Evolutionary conservation across 345 rosid genomes (phyloP), one percentile per base, ranked within the genome.

Genomic region (Trapa incisa): DNA sequence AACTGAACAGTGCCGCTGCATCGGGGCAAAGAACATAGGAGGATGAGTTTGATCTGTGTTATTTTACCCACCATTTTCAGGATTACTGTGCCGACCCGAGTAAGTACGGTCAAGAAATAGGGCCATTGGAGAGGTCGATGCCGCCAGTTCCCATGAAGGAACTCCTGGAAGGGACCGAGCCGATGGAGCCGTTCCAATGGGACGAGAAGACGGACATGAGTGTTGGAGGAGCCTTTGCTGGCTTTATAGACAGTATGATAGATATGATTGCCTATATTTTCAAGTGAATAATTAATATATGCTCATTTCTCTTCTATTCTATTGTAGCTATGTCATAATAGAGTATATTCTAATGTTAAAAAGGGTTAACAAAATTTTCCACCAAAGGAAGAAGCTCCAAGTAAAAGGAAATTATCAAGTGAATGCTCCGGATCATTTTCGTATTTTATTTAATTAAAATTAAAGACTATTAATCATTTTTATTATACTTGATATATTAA

Each of bases 131-230:
- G 72, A 72, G 61, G 33, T 80, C 87, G 33, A 78, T 78, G 58
- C 79, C 85, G 7, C 65, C 74, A 74, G 67, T 92, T 37, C 57
- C 83, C 47, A 57, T 73, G 15, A 86, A 83, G 58, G 84, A 72
- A 65, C 83, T 92, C 37, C 69, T 75, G 17, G 91, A 86, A 45
- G 96, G 91, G 37, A 75, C 89, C 9, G 61, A 81, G 75, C 84
- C 84, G 58, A 53, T 67, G 68, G 75, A 75, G 79, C 77, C 96
- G 38, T 87, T 86, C 79, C 78, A 80, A 42, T 92, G 96, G 96
- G 75, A 81, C 65, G 66, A 76, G 62, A 82, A 86, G 70, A 84
- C 96, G 53, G 93, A 92, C 61, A 79, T 78, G 89, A 69, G 70
- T 43, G 81, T 85, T 50, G 80, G 72, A 37, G 84, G 83, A 65